Conservation (phyloP, 192 early-diverging fungal genomes). For the Allomyces macrogynus region DNA sequence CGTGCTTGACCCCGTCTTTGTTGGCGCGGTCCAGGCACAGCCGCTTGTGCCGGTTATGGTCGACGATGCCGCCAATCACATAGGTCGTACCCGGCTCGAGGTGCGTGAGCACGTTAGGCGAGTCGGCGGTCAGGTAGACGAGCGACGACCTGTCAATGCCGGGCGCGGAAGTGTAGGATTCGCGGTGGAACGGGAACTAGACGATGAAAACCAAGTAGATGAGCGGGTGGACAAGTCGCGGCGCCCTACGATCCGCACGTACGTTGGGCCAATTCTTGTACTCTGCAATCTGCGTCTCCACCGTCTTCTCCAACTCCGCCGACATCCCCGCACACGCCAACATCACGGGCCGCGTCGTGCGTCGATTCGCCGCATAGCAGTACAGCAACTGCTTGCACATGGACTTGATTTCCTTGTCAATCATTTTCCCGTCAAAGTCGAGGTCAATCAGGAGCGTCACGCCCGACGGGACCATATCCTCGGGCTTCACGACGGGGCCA, state of each 20-base stretch:
- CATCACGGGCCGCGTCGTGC: constrained; percentile 22
- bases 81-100: constrained; percentile 63
- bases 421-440: constrained; percentile 26
- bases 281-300: constrained; percentile 18
- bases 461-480: constrained; percentile 10
- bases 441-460: constrained; percentile 57
- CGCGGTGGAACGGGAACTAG: neutral
- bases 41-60: constrained; percentile 68
- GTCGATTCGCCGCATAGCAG: constrained; percentile 53
- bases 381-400: constrained; percentile 48
- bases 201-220: neutral
- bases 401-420: constrained; percentile 37
- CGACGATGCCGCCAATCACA: constrained; percentile 85
- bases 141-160: constrained; percentile 23
- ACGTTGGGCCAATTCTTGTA: constrained; percentile 31
- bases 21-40: constrained; percentile 64
- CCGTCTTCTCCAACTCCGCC: constrained; percentile 22
- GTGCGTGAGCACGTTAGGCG: constrained; percentile 37
- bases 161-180: neutral
- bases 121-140: constrained; percentile 82
- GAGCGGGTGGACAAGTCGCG: constrained; percentile 12
- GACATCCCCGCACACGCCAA: constrained; percentile 39
- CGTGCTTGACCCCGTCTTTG: constrained; percentile 48
- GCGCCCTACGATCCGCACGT: constrained; percentile 7
- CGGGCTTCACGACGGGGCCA: neutral